Conservation (phyloP, 306 rosid species). For the Prosopis cineraria region DNA sequence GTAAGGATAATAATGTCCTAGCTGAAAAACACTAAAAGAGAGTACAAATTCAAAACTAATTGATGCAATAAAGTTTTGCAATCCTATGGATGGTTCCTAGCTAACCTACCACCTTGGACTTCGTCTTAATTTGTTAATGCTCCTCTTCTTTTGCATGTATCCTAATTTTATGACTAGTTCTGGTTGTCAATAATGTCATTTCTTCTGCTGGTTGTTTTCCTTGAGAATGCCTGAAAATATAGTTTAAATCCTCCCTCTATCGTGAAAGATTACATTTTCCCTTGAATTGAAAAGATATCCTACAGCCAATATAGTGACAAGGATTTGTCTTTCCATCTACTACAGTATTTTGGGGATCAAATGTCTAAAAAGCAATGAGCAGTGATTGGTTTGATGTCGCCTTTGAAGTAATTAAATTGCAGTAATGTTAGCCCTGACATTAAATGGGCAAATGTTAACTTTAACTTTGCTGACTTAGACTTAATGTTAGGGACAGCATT, state of each 20-base stretch:
- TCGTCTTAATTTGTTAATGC: neutral
- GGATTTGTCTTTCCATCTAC: neutral
- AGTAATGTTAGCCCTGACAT: no score
- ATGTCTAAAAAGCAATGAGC: neutral
- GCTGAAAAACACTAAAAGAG: neutral
- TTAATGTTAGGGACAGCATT: no score
- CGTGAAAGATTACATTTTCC: neutral
- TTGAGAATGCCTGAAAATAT: neutral
- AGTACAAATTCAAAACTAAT: neutral
- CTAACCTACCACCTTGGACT: neutral
- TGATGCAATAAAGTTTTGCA: neutral
- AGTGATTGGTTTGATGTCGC: neutral
- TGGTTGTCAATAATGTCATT: neutral
- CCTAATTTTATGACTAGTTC: neutral
- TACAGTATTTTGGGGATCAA: neutral
- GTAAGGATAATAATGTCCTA: neutral
- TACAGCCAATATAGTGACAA: neutral
- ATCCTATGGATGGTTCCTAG: neutral
- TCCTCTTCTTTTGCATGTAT: neutral
- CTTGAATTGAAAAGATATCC: neutral
- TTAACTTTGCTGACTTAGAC: no score
- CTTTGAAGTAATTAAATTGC: no score
- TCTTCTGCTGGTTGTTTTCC: neutral
- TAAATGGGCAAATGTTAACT: no score
- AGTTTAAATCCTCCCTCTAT: neutral